Conservation (phyloP, 2,329 filamentous ascomycete genomes). For the Juglanconis juglandina region DNA sequence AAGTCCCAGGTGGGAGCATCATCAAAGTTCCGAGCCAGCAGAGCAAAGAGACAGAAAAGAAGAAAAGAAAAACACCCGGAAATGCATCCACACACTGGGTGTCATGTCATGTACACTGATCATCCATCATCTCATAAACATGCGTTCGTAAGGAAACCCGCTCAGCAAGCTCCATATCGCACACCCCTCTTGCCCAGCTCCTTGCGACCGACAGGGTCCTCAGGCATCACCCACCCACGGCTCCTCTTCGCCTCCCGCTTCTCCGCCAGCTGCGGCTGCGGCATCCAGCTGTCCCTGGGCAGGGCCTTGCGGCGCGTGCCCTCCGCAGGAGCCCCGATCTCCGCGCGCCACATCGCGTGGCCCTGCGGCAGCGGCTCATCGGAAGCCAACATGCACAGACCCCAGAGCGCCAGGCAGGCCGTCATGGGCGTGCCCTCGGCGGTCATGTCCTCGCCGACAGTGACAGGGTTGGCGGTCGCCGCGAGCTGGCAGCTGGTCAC, state of each 20-base stretch:
- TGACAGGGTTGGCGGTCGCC: slow-evolving; percentile 22
- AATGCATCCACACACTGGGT: no score
- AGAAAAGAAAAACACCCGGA: background rate
- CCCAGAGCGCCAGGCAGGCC: slow-evolving; percentile 73
- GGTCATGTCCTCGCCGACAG: slow-evolving; percentile 22
- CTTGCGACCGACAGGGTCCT: slow-evolving; percentile 68
- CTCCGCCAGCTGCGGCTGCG: slow-evolving; percentile 67
- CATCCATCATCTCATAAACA: background rate
- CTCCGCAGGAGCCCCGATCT: slow-evolving; percentile 73
- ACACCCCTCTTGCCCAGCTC: slow-evolving; percentile 67
- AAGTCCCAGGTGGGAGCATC: background rate
- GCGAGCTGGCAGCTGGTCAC: slow-evolving; percentile 60
- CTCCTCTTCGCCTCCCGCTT: slow-evolving; percentile 73
- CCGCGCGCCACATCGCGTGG: slow-evolving; percentile 62
- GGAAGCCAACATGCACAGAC: slow-evolving; percentile 53
- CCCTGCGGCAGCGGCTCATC: slow-evolving; percentile 34
- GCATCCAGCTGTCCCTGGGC: slow-evolving; percentile 72
- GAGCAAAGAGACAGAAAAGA: background rate
- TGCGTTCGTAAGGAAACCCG: background rate
- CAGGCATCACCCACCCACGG: slow-evolving; percentile 72
- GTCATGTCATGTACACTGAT: background rate
- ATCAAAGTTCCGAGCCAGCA: background rate
- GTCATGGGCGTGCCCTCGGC: slow-evolving; percentile 50
- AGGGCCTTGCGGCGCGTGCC: slow-evolving; percentile 67
- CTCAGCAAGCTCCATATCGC: slow-evolving; percentile 41